Base-by-base conservation (phyloP, 2,329 filamentous ascomycete species). In the Parafenestella ontariensis region DNA sequence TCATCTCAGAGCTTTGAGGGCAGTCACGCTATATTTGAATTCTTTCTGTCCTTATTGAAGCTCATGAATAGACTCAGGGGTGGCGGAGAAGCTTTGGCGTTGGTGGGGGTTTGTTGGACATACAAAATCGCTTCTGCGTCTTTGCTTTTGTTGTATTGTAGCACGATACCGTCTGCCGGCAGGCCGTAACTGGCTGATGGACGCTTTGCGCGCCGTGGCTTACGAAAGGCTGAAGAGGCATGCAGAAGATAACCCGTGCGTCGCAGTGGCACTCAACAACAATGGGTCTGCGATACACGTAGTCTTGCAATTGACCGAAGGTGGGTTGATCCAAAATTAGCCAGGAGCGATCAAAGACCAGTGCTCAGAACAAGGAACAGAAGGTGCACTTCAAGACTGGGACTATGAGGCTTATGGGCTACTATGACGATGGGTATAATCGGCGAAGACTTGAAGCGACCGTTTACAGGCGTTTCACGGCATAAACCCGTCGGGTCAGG, bases 171-270 rank as follows among this genome's bases (percentile, higher is more conserved):
- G 23, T 43, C 41, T 28, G 3, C 21, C 41, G 41, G 13, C 41
- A 17, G n/a, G 26, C 8, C 21, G 40, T 23, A 17, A 26, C 15
- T 43, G 23, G 41, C 21, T 42, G 40, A 8, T 17, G 11, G 11
- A 43, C 29, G 10, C 13, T 28, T 29, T 28, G 11, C 26, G 24
- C 41, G 24, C 15, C 24, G 24, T 43, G 41, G 41, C 41, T 24
- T 24, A 29, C 11, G 9, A 29, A 31, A 13, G 23, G 41, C 15
- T 15, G 13, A 24, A 43, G 31, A 43, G 11, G 6, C 7, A 43
- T 43, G 41, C 41, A 18, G 18, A 20, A 43, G 41, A 43, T 43
- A 43, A 43, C 41, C 41, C 10, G 41, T 43, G 41, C 41, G 41
- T 28, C 37, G n/a, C 24, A 29, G 26, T 28, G 26, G 41, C 41